Conservation (phyloP, 176 grass and related monocot genomes). For the Musa troglodytarum region DNA sequence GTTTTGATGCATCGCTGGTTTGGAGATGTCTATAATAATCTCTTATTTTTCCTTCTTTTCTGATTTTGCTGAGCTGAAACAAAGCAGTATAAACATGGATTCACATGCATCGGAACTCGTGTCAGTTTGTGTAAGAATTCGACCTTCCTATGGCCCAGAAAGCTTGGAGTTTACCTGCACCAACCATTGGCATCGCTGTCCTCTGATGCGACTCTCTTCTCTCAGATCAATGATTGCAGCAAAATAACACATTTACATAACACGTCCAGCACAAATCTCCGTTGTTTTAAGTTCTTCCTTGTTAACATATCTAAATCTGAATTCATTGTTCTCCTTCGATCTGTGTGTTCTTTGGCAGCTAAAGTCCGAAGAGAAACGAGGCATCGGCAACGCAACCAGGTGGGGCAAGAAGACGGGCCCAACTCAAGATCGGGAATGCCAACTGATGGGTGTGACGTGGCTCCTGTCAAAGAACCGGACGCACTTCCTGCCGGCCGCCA, state of each 20-base stretch:
- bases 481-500: neutral
- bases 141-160: neutral
- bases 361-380: neutral
- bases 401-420: neutral
- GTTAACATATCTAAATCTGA: neutral
- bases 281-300: neutral
- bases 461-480: slow-evolving; percentile 21
- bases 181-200: neutral
- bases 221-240: neutral
- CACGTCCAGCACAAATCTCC: neutral
- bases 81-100: no score
- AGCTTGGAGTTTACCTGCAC: neutral
- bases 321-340: neutral
- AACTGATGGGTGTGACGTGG: slow-evolving; percentile 17
- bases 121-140: neutral
- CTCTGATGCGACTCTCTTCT: neutral
- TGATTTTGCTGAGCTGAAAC: no score
- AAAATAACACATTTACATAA: neutral
- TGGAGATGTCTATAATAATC: no score
- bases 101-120: neutral
- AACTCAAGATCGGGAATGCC: slow-evolving; percentile 8
- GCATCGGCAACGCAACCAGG: neutral
- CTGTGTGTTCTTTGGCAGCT: neutral
- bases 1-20: no score
- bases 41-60: no score